Base-by-base conservation (phyloP, 441 rosid genomes). In the Aleurites moluccanus region DNA sequence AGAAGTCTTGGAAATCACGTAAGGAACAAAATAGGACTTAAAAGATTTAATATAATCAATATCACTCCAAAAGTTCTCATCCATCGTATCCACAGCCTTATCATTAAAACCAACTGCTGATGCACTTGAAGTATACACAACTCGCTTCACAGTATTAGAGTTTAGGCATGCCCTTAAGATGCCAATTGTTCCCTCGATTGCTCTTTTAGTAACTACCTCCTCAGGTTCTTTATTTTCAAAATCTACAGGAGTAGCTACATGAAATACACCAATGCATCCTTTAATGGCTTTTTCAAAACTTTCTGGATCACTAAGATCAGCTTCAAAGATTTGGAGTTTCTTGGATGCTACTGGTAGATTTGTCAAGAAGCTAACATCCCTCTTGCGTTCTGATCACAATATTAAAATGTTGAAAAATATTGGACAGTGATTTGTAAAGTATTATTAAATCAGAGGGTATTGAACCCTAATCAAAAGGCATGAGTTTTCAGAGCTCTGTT, bases 11-110 rank as follows among this genome's bases (percentile, higher is more conserved):
- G 86, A 78, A 23, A 82, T 72, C 1, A 67, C 1, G 67, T 81
- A 84, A 11, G 79, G 27, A 55, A 30, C 30, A 0, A n/a, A 4
- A 3, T 2, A 8, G 1, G 56, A 38, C 33, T 57, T 71, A 15
- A 28, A 8, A n/a, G 72, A 20, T 57, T 67, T 74, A 1, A 75
- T 8, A 23, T 23, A 82, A 40, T 82, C 83, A 16, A 78, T 55
- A 13, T 87, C 79, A 16, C 75, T 87, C 88, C 86, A 84, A 18
- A 8, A 73, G 35, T 77, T 78, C 76, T 87, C 89, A 71, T 86
- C 89, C 81, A 78, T 47, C 10, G 25, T 20, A 3, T 79, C 81
- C 35, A n/a, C 69, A 1, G 38, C 69, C 2, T 65, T 66, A 5
- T 44, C 59, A 13, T 52, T 78, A 11, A 60, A 9, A 0, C 0